Base-by-base conservation (phyloP, 1,284 basidiomycete species). In the Fomitiporia mediterranea region DNA sequence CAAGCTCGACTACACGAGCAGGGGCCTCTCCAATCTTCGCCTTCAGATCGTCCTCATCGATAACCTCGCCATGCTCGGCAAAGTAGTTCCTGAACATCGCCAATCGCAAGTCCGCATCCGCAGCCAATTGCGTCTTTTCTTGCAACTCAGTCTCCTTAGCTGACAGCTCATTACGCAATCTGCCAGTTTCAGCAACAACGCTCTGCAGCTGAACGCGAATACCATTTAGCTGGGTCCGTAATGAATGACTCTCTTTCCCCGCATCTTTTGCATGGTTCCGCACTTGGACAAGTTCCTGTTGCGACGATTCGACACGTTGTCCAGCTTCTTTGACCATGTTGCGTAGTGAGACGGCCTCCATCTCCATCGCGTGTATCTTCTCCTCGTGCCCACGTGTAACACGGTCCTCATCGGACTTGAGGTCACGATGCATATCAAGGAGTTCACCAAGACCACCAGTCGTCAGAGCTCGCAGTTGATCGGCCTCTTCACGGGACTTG, bases 401-500 rank as follows among this genome's bases (percentile, higher is more conserved):
- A 39, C 90, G 82, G 61, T 90, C 87, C 66, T 94, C 89, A 66
- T 93, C 90, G 11, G 84, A 80, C 66, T 80, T 82, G 52, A 91
- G 75, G 63, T 91, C 88, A 38, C 85, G 83, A 72, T 94, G 90
- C 2, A 86, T 83, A 66, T 92, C 89, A 49, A 97, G 75, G 11
- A 98, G 74, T 65, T 94, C 84, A 32, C 92, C 91, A 2, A 98
- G 77, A 60, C 86, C 81, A 40, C 87, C 86, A 0, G 90, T 92
- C 1, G 92, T 94, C 44, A 94, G 74, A 7, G 85, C 84, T 48
- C 92, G 79, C 68, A 94, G 83, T 2, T 85, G 83, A 67, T 94
- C 91, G 3, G 91, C 90, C 73, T 97, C 94, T 69, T 95, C 91
- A 8, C 92, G 82, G 38, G 91, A 91, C 68, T 89, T 89, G 28